Evolutionary conservation across 164 flowering plant species (phyloP), one percentile per base, ranked within the genome.

Genomic region (Cinnamomum chago): DNA sequence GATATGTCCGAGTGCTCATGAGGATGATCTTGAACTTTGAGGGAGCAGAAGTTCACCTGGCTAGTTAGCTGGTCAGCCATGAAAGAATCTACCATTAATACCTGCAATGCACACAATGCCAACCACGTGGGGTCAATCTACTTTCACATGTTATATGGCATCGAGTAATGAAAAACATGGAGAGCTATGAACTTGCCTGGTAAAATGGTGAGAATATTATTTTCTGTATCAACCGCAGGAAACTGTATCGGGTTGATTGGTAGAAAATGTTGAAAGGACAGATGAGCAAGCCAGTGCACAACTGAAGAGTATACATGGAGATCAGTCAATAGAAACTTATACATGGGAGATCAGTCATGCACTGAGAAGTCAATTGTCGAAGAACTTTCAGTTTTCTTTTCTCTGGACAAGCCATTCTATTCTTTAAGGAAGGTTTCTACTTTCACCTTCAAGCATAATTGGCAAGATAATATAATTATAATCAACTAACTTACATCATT

Each of bases 61-160:
- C 99, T 96, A 75, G 97, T 92, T 17, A 96, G 89, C 76, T 96
- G 99, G 82, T 96, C 99, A 75, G 98, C 99, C 98, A 96, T 89
- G 87, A 94, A 94, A 79, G 91, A 92, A 68, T 96, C 99, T 12
- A 94, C 97, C 91, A 96, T 76, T 82, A 94, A 68, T 74, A 94
- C 99, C 99, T 95, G 87, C 72, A 80, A 76, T 70, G 13, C 62
- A 65, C 62, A 67, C 28, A 74, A 22, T 12, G 11, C 33, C 47
- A 67, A 27, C 20, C 50, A 6, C 24, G 50, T 65, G 6, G 2
- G 25, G 27, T 50, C 27, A 47, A 23, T 47, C 58, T 14, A 40
- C 4, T 22, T 13, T 62, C 52, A 23, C 14, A 35, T 24, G 3
- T 58, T 70, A 5, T 13, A 12, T 30, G 50, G 33, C 55, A 13